Base-by-base conservation (phyloP, 1,284 basidiomycete species). In the Amylostereum areolatum region DNA sequence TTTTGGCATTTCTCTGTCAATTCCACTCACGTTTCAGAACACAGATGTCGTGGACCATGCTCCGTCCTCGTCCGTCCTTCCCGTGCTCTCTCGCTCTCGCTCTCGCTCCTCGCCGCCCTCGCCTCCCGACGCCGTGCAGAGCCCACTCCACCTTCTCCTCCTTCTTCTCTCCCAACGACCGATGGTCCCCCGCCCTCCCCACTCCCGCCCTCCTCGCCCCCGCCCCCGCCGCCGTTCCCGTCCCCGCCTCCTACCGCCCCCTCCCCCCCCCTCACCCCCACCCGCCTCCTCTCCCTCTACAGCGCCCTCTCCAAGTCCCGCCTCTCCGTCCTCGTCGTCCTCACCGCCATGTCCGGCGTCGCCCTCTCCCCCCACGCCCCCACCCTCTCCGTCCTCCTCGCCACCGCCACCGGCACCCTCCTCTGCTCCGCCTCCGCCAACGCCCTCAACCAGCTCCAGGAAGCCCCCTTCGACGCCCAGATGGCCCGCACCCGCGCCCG, bases 391-490 rank as follows among this genome's bases (percentile, higher is more conserved):
- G 78, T 91, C 11, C 77, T 99, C 4, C 75, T 98, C 5, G 84
- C 90, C 6, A 89, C 96, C 0, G 92, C 94, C 0, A 66, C 87
- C 30, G 97, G 97, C 35, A 98, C 95, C 0, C 83, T 87, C 0
- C 76, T 99, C 34, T 97, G 94, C 64, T 90, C 89, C 4, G 90
- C 94, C 1, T 91, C 93, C 0, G 97, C 97, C 27, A 98, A 98
- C 64, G 80, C 95, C 0, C 76, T 97, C 57, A 99, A 99, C 68
- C 94, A 99, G 66, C 72, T 99, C 3, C 85, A 95, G 61, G 97
- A 99, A 67, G 78, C 91, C 3, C 97, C 97, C 0, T 91, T 96
- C 54, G 97, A 99, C 63, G 94, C 97, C 0, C 97, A 99, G 66
- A 99, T 98, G 84, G 78, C 85, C 0, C 83, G 97, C 35, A 99